Percentiles rank a stretch among this genome's conserved stretches.
Conservation (phyloP, 441 rosid species). For the Populus hybrid region DNA sequence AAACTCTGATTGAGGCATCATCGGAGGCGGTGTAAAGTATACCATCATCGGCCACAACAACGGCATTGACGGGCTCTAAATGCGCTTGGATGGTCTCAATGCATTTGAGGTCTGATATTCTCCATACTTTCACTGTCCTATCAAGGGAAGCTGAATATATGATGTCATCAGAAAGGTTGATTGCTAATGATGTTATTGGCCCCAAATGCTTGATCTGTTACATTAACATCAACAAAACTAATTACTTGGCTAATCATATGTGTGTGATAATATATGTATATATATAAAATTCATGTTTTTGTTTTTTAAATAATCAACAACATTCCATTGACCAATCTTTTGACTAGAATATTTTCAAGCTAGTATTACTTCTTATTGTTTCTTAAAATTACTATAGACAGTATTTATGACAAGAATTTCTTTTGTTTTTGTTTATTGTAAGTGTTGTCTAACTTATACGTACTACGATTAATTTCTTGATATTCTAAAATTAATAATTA, state of each 20-base stretch:
- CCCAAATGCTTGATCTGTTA: conserved; percentile 43
- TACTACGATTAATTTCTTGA: too few species aligned
- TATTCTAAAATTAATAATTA: too few species aligned
- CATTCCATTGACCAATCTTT: neutral
- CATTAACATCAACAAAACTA: neutral
- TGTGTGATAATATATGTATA: too few species aligned
- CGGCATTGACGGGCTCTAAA: conserved; percentile 40
- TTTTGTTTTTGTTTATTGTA: too few species aligned
- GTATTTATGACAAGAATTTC: too few species aligned
- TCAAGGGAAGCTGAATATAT: conserved; percentile 54
- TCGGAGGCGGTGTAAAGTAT: conserved; percentile 51
- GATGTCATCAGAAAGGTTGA: conserved; percentile 36
- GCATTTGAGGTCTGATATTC: conserved; percentile 47
- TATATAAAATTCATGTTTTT: too few species aligned
- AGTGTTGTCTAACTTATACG: too few species aligned
- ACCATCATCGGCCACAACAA: conserved; percentile 34
- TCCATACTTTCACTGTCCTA: conserved; percentile 53
- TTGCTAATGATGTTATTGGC: conserved; percentile 45
- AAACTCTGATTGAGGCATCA: conserved; percentile 40
- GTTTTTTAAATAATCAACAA: neutral
- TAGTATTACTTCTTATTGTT: too few species aligned
- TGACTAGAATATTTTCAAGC: too few species aligned
- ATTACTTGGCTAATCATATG: neutral
- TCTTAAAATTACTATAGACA: too few species aligned
- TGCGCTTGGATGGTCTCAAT: conserved; percentile 53